Evolutionary conservation across 129 eudicot species (phyloP).

Genomic region (Chrysanthemum makinoi): DNA sequence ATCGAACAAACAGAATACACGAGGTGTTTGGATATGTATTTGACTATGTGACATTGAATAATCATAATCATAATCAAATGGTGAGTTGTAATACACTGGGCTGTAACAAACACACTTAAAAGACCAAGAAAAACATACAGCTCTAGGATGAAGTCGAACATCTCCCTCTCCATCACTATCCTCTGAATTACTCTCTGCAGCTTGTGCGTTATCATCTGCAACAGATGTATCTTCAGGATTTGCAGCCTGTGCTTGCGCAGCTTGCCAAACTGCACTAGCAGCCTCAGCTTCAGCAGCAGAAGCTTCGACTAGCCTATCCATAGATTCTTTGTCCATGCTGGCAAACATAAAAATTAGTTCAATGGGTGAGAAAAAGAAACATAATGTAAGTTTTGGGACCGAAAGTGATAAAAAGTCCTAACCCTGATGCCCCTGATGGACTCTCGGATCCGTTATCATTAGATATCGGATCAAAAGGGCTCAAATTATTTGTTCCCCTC

Average conservation of each 20-base stretch:
- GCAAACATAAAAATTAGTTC: constrained; percentile 5
- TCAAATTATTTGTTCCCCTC: constrained; percentile 33
- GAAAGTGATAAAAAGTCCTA: neutral
- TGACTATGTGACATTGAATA: no score
- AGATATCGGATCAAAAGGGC: constrained; percentile 32
- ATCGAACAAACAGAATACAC: no score
- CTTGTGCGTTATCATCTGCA: constrained; percentile 63
- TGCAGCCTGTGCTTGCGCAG: constrained; percentile 79
- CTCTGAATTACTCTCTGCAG: constrained; percentile 73
- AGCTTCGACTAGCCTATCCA: constrained; percentile 86
- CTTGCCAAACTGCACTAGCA: constrained; percentile 95
- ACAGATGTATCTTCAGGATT: constrained; percentile 56
- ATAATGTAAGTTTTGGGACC: neutral
- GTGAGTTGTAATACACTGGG: no score
- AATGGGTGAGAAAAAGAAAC: neutral
- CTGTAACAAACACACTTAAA: no score
- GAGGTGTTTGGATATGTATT: no score
- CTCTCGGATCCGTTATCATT: constrained; percentile 46
- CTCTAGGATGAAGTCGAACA: constrained; percentile 97
- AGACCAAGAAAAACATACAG: constrained; percentile 49
- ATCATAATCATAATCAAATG: no score
- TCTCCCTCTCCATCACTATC: constrained; percentile 80
- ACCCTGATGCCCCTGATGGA: constrained; percentile 69
- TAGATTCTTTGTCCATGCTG: constrained; percentile 77
- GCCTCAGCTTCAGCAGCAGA: constrained; percentile 98